Evolutionary conservation across 2,329 filamentous ascomycete species (phyloP), one percentile per base, ranked within the genome.

Genomic region (Arachnomyces sp.): DNA sequence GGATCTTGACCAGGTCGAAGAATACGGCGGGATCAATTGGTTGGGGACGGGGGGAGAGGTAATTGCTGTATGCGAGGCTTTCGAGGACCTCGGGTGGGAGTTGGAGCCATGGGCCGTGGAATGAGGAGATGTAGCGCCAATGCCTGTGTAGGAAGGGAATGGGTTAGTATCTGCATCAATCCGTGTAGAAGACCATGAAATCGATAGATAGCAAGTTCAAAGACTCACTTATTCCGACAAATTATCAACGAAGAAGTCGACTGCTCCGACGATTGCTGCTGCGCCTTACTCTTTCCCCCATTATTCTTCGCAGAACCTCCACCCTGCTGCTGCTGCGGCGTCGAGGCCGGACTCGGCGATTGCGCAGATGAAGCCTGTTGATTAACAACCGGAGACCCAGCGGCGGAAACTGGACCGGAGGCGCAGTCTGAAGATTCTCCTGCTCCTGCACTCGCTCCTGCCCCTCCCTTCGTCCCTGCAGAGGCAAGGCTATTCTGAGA

Each of bases 111-210:
- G 84, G 80, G 16, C 85, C 86, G 56, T 89, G 81, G 55, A 85
- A 92, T 18, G 81, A 83, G 15, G 84, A 88, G 43, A 92, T 88
- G 60, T 87, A 86, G 48, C 80, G 76, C 85, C 84, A 90, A 65
- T 90, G 84, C 60, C 85, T 90, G 50, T 39, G 15, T 25, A 25
- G 20, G n/a, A n/a, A n/a, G n/a, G n/a, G n/a, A n/a, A n/a, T n/a
- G n/a, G n/a, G n/a, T n/a, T n/a, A n/a, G n/a, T n/a, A n/a, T n/a
- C n/a, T n/a, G n/a, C n/a, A n/a, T n/a, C n/a, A n/a, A n/a, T n/a
- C n/a, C n/a, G n/a, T n/a, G n/a, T n/a, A n/a, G n/a, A n/a, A n/a
- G n/a, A n/a, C n/a, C n/a, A n/a, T n/a, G n/a, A n/a, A n/a, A n/a
- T n/a, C n/a, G n/a, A n/a, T n/a, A n/a, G 17, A 13, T 12, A 39